These are phyloP conservation scores for Lentinus polychrous DNA, from an alignment of 1,284 basidiomycete genomes.

Conservation along the genomic window DNA sequence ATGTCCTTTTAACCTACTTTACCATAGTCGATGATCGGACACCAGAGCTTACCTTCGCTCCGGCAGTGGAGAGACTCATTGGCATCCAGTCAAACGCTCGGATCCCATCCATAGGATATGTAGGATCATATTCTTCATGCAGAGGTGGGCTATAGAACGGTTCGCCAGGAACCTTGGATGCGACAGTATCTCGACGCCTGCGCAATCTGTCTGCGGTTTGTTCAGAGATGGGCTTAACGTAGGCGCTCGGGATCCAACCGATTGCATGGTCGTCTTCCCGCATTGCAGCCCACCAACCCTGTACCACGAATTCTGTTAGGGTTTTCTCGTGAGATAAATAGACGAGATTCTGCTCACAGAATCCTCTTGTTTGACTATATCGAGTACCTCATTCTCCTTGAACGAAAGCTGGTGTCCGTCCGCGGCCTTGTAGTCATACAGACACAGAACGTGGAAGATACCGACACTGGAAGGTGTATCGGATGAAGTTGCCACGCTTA, in stretches of 20 bases:
- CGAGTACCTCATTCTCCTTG: conserved; percentile 56
- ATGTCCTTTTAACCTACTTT: neutral
- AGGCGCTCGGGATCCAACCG: conserved; percentile 61
- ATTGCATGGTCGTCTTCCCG: conserved; percentile 42
- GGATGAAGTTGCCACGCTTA: conserved; percentile 19
- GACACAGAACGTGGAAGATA: conserved; percentile 45
- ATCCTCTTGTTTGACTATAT: conserved; percentile 59
- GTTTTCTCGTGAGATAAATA: neutral
- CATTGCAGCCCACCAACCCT: conserved; percentile 76
- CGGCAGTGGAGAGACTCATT: conserved; percentile 6
- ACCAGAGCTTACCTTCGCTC: conserved; percentile 17
- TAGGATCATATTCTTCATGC: conserved; percentile 9
- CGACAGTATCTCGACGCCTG: neutral
- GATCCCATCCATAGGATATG: conserved; percentile 11
- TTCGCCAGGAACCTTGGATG: no score
- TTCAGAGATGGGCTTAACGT: conserved; percentile 27
- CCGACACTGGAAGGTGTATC: conserved; percentile 25
- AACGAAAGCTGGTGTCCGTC: conserved; percentile 60
- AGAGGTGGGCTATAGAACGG: neutral
- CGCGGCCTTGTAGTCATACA: conserved; percentile 56
- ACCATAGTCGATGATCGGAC: neutral
- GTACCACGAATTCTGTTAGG: neutral
- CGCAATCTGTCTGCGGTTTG: conserved; percentile 27
- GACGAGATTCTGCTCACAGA: conserved; percentile 25
- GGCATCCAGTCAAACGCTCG: conserved; percentile 19